Conservation (phyloP, 1,284 basidiomycete species). For the Ganoderma sp. region DNA sequence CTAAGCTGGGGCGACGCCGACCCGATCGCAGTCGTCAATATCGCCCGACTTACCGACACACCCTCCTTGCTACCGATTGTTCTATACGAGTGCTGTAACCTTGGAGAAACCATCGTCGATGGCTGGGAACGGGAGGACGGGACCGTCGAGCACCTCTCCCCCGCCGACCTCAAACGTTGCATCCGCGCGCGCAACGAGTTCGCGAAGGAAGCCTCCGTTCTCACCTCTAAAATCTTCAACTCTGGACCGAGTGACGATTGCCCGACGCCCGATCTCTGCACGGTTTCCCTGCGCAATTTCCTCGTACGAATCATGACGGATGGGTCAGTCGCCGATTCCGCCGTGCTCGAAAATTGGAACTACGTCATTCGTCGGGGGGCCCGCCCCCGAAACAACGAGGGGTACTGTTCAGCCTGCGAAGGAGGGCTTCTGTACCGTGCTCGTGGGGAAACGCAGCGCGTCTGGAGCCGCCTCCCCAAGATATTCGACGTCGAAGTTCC, state of each 20-base stretch:
- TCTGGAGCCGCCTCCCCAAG: neutral
- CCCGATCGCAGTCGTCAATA: conserved; percentile 11
- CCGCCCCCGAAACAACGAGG: neutral
- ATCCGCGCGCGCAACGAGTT: conserved; percentile 4
- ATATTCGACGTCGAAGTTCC: neutral
- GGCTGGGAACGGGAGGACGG: conserved; percentile 19
- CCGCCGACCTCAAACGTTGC: conserved; percentile 10
- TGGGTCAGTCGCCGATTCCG: neutral
- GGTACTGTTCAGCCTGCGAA: neutral
- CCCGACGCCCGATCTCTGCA: neutral
- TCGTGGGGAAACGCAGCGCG: neutral
- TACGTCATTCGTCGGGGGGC: neutral
- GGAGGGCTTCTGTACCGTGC: neutral
- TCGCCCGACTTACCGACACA: conserved; percentile 12
- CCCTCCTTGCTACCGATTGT: conserved; percentile 2
- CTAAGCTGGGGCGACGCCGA: neutral
- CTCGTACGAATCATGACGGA: neutral
- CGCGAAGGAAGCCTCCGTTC: neutral
- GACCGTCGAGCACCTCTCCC: neutral
- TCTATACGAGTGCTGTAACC: conserved; percentile 1
- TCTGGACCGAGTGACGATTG: neutral
- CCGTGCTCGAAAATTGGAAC: neutral
- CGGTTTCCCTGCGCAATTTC: neutral
- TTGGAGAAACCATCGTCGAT: neutral
- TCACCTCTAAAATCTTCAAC: neutral